Percentiles rank a stretch among this genome's conserved stretches.
Evolutionary conservation across 345 rosid genomes (phyloP).

Genomic region (Viola odorata): DNA sequence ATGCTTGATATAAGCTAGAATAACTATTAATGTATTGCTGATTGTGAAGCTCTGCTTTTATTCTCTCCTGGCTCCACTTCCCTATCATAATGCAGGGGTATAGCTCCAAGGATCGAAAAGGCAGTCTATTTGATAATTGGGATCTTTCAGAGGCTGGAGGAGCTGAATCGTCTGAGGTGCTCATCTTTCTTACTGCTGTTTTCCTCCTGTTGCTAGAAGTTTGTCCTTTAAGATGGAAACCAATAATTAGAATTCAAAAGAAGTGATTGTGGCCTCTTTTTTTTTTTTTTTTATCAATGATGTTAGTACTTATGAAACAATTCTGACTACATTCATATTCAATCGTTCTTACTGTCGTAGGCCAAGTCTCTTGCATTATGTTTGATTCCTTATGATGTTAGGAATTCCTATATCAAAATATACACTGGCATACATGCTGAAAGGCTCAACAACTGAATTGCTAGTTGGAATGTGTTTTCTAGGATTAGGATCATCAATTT

Average conservation of each 20-base stretch:
- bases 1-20: too few relatives aligned
- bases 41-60: too few relatives aligned
- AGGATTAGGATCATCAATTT: too few relatives aligned
- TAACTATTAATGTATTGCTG: too few relatives aligned
- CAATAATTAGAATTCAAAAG: background rate
- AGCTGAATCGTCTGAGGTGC: conserved; percentile 69
- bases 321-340: too few relatives aligned
- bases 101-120: conserved; percentile 74
- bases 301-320: background rate
- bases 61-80: background rate
- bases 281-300: too few relatives aligned
- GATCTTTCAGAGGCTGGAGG: conserved; percentile 81
- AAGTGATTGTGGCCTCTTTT: too few relatives aligned
- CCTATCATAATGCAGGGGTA: conserved; percentile 52
- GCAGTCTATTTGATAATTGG: conserved; percentile 77
- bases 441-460: background rate
- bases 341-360: too few relatives aligned
- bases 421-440: background rate
- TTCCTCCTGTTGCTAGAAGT: conserved; percentile 1
- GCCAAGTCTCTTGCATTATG: background rate
- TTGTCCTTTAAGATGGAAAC: background rate
- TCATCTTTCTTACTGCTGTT: conserved; percentile 5
- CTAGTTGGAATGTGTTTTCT: background rate
- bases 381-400: background rate
- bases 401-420: background rate